phyloP scores from a whole-genome alignment of 306 rosid species.

The Cotoneaster glaucophyllus region DNA sequence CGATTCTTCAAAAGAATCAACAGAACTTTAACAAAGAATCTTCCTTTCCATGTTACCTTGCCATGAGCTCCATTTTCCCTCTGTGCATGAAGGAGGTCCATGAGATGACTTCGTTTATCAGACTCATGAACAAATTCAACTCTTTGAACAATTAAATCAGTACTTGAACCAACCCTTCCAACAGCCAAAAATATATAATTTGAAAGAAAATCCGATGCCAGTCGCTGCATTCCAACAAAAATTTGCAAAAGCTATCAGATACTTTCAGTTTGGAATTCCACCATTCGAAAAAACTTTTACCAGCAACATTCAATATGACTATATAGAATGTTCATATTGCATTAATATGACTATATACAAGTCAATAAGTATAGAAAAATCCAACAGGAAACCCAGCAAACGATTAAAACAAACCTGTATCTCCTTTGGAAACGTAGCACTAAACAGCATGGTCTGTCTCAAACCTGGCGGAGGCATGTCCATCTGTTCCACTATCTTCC shows the following conservation, averaged over 20 bases:
- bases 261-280: background rate
- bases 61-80: constrained; percentile 63
- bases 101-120: constrained; percentile 92
- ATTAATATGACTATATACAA: background rate
- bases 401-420: constrained; percentile 55
- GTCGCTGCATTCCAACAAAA: constrained; percentile 50
- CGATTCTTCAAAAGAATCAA: constrained; percentile 3
- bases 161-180: constrained; percentile 97
- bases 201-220: constrained; percentile 91
- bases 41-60: constrained; percentile 49
- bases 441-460: constrained; percentile 74
- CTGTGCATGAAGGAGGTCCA: constrained; percentile 97
- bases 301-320: background rate
- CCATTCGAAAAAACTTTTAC: background rate
- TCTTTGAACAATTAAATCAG: constrained; percentile 89
- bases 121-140: constrained; percentile 86
- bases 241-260: constrained; percentile 9
- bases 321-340: background rate
- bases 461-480: constrained; percentile 81
- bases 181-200: constrained; percentile 82
- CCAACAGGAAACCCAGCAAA: background rate
- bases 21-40: background rate
- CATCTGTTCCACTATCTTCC: constrained; percentile 78
- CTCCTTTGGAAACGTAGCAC: constrained; percentile 86
- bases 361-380: background rate